Conservation (phyloP, 257 asterid genomes). For the Prunella vulgaris region DNA sequence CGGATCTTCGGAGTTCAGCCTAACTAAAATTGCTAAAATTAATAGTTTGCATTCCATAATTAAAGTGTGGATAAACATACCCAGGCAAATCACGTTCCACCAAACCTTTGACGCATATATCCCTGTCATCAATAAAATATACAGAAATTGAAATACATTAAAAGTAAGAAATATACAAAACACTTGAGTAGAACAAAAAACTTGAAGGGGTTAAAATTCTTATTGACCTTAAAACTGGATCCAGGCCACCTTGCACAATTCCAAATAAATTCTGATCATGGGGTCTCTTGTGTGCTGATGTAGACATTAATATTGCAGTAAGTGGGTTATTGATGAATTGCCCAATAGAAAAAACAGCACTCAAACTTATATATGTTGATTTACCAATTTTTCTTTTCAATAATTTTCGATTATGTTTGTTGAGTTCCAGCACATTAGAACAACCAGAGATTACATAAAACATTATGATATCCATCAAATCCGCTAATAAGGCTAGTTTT, state of each 20-base stretch:
- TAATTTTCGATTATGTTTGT: not conserved
- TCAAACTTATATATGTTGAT: constrained; percentile 6
- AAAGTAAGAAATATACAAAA: not conserved
- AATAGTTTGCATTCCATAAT: not conserved
- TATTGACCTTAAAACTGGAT: constrained; percentile 83
- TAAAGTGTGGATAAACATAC: constrained; percentile 35
- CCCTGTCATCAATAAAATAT: constrained; percentile 52
- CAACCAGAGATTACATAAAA: not conserved
- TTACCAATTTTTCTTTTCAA: not conserved
- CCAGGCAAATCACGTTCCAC: constrained; percentile 96
- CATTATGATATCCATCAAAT: not conserved
- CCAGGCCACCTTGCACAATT: constrained; percentile 98
- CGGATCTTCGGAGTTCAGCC: not conserved
- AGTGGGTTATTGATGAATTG: constrained; percentile 4
- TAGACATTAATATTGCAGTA: constrained; percentile 21
- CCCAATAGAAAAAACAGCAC: constrained; percentile 5
- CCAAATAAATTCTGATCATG: constrained; percentile 92
- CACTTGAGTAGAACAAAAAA: not conserved
- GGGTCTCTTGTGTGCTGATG: constrained; percentile 90
- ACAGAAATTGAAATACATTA: constrained; percentile 15
- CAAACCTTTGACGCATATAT: constrained; percentile 83
- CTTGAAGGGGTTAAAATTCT: not conserved
- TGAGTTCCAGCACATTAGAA: constrained; percentile 4
- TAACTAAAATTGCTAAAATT: not conserved
- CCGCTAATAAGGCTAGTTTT: not conserved